These are phyloP conservation scores for Chalciporus piperatus DNA, from an alignment of 768 basidiomycete species.

Conservation along the genomic window DNA sequence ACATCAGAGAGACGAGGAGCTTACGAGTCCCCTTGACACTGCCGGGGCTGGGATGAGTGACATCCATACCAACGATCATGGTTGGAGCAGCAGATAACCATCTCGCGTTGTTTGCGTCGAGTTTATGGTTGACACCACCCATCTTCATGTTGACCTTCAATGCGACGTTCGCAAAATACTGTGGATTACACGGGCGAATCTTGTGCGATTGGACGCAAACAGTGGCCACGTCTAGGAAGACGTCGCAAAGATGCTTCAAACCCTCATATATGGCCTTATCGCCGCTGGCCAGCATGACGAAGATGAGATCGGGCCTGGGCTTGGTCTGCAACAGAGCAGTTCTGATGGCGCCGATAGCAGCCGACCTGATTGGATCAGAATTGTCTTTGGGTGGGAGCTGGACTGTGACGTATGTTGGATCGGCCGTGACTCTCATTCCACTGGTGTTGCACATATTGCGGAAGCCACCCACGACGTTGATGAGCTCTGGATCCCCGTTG, in stretches of 20 bases:
- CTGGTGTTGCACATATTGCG: constrained; percentile 56
- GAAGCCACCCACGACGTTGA: constrained; percentile 49
- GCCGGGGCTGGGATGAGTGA: constrained; percentile 78
- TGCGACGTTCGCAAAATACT: constrained; percentile 56
- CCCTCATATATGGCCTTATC: constrained; percentile 52
- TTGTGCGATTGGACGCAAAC: constrained; percentile 74
- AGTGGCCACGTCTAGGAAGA: constrained; percentile 49
- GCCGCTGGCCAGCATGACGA: constrained; percentile 46
- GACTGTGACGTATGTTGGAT: constrained; percentile 34
- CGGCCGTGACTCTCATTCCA: constrained; percentile 53
- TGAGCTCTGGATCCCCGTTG: constrained; percentile 52
- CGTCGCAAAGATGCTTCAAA: constrained; percentile 51
- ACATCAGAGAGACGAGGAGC: background rate
- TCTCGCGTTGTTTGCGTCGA: constrained; percentile 36
- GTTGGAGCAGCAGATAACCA: constrained; percentile 43
- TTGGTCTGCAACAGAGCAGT: constrained; percentile 35
- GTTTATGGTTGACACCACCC: constrained; percentile 50
- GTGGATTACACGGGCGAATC: constrained; percentile 59
- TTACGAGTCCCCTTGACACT: constrained; percentile 52
- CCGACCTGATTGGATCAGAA: constrained; percentile 51
- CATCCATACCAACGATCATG: constrained; percentile 59
- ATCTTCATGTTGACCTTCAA: constrained; percentile 56
- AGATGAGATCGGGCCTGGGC: constrained; percentile 41
- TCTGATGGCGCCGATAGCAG: constrained; percentile 48
- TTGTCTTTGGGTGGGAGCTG: constrained; percentile 50